Evolutionary conservation across 179 eudicot genomes (phyloP), one percentile per base, ranked within the genome.

Genomic region (Spinacia oleracea): DNA sequence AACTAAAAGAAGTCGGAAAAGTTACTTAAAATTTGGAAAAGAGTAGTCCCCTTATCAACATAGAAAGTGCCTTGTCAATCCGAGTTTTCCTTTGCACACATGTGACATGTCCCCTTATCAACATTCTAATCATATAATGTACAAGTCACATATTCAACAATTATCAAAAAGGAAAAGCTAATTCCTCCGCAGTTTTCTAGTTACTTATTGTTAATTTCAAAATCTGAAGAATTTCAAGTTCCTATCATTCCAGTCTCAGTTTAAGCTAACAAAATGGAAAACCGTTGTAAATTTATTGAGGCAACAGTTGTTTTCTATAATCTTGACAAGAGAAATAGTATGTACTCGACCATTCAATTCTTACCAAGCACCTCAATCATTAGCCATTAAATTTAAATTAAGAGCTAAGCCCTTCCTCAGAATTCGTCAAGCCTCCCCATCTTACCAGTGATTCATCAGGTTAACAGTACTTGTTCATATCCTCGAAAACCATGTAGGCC

Each of bases 251-350:
- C 2, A 45, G 50, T 45, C 10, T 11, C 50, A 45, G 1, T 45
- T 45, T 8, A 11, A 45, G 14, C 2, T 11, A 45, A 45, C 11
- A 45, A 45, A 45, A 45, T 8, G 14, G 14, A 38, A 91, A 64
- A 77, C 93, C 89, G 79, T 94, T 12, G 97, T 91, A 78, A 92
- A 94, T 75, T 93, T 96, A 75, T 94, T 94, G 16, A 97, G 98
- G 42, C 92, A 89, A 67, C 94, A 93, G 79, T 86, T 83, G 71
- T 87, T 88, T 77, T 93, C 90, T 74, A 94, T 85, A 97, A 94
- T 93, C 82, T 91, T 45, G 90, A 85, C 83, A 94, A 93, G 71
- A 94, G 87, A 78, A 84, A 87, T 63, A 94, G 73, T 9, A 86
- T 32, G 85, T 93, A 90, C 74, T 93, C 97, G 9, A 89, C 88